Evolutionary conservation across 2,329 filamentous ascomycete species (phyloP).

Genomic region (Botrytis squamosa): DNA sequence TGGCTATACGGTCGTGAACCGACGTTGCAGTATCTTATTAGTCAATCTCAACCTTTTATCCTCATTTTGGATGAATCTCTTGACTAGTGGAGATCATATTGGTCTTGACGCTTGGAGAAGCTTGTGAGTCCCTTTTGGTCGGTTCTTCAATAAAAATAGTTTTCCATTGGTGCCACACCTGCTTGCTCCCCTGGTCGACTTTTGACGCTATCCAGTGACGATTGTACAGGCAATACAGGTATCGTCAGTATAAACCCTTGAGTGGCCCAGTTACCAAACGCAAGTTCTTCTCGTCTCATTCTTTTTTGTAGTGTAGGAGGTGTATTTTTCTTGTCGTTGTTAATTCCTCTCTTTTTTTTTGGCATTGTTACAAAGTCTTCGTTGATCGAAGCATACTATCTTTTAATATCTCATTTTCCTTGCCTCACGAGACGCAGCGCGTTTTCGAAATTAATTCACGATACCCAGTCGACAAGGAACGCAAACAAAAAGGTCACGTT

Average conservation of each 20-base stretch:
- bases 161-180: constrained; percentile 7
- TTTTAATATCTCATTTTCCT: constrained; percentile 36
- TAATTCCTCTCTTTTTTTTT: constrained; percentile 24
- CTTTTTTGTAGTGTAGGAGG: constrained; percentile 17
- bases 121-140: constrained; percentile 12
- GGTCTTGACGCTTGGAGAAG: constrained; percentile 16
- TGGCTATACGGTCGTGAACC: constrained; percentile 9
- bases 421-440: constrained; percentile 32
- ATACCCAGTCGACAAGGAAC: constrained; percentile 27
- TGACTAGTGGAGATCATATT: constrained; percentile 1
- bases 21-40: constrained; percentile 14
- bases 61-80: constrained; percentile 11
- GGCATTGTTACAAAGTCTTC: constrained; percentile 37
- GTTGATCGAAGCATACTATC: constrained; percentile 42
- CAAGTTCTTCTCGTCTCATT: constrained; percentile 15
- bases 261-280: constrained; percentile 11
- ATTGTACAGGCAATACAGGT: constrained; percentile 9
- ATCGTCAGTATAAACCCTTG: constrained; percentile 20
- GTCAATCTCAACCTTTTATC: neutral
- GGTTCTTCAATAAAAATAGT: constrained; percentile 19
- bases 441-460: constrained; percentile 31
- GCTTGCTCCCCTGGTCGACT: neutral
- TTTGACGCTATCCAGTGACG: constrained; percentile 16
- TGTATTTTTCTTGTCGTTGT: constrained; percentile 22
- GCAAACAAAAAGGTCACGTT: constrained; percentile 27